Conservation (phyloP, 2,329 filamentous ascomycete genomes). For the Xylariaceae sp. region DNA sequence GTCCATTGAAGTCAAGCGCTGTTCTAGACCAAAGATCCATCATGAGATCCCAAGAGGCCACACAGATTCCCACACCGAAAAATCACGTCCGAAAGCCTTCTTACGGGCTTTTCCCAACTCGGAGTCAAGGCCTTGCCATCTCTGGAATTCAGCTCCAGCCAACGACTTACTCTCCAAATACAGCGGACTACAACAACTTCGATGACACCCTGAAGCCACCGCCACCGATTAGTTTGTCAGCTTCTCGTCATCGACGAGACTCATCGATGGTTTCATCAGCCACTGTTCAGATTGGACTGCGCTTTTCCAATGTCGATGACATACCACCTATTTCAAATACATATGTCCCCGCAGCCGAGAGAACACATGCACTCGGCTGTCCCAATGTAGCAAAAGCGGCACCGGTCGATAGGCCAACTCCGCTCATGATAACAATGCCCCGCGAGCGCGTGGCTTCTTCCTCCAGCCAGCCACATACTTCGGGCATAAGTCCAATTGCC, state of each 20-base stretch:
- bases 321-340: conserved; percentile 39
- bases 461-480: conserved; percentile 24
- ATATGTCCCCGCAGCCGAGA: conserved; percentile 33
- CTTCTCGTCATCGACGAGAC: conserved; percentile 50
- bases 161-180: conserved; percentile 43
- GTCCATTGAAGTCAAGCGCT: conserved; percentile 36
- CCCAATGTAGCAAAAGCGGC: conserved; percentile 24
- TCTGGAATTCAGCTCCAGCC: conserved; percentile 44
- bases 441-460: conserved; percentile 21
- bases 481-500: conserved; percentile 8
- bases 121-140: conserved; percentile 29
- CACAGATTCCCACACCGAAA: conserved; percentile 27
- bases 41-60: conserved; percentile 31
- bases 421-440: conserved; percentile 21
- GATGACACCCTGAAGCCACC: conserved; percentile 41
- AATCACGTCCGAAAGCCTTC: conserved; percentile 33
- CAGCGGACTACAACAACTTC: conserved; percentile 17
- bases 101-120: conserved; percentile 41
- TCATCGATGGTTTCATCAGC: conserved; percentile 64
- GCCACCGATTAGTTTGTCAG: conserved; percentile 40
- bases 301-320: conserved; percentile 60
- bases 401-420: conserved; percentile 30
- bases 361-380: conserved; percentile 39
- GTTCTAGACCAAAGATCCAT: conserved; percentile 25
- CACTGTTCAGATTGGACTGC: conserved; percentile 69